Percentiles rank a stretch among this genome's conserved stretches.
Evolutionary conservation across 495 filamentous ascomycete species (phyloP).

Genomic region (Aspergillus bridgeri): DNA sequence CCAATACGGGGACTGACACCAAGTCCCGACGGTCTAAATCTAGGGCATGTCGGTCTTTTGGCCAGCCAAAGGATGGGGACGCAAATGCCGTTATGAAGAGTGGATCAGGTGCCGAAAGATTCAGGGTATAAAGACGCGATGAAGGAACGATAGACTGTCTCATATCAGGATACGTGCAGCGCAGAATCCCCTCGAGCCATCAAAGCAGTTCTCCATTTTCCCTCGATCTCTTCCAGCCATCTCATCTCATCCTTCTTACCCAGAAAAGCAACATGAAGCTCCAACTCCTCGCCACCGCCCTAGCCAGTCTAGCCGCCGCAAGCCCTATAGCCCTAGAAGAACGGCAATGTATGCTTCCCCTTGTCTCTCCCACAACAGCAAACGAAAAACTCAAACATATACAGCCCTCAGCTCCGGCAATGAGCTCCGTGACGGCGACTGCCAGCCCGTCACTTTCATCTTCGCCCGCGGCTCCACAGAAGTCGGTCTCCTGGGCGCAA

Average conservation of each 20-base stretch:
- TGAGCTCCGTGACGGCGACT: slow-evolving; percentile 42
- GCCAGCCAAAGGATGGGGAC: not conserved
- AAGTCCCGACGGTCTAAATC: not conserved
- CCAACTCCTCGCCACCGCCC: slow-evolving; percentile 7
- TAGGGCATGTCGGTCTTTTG: not conserved
- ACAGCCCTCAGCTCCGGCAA: slow-evolving; percentile 18
- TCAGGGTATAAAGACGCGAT: not conserved
- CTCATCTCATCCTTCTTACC: not conserved
- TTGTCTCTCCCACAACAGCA: not conserved
- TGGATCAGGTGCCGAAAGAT: not conserved
- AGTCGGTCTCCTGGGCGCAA: slow-evolving; percentile 42
- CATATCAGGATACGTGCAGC: not conserved
- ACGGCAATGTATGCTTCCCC: slow-evolving; percentile 21
- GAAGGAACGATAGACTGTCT: not conserved
- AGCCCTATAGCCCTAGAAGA: slow-evolving; percentile 24
- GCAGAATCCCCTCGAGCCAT: no score
- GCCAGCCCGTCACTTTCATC: slow-evolving; percentile 48
- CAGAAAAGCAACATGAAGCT: slow-evolving; percentile 8
- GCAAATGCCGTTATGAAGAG: not conserved
- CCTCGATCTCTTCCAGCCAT: not conserved
- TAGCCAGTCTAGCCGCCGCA: slow-evolving; percentile 19
- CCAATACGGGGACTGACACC: no score
- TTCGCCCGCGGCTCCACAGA: slow-evolving; percentile 50
- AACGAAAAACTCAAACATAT: not conserved
- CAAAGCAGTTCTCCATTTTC: not conserved